Conservation (phyloP, 2,329 filamentous ascomycete species). For the Fusarium chuoi region DNA sequence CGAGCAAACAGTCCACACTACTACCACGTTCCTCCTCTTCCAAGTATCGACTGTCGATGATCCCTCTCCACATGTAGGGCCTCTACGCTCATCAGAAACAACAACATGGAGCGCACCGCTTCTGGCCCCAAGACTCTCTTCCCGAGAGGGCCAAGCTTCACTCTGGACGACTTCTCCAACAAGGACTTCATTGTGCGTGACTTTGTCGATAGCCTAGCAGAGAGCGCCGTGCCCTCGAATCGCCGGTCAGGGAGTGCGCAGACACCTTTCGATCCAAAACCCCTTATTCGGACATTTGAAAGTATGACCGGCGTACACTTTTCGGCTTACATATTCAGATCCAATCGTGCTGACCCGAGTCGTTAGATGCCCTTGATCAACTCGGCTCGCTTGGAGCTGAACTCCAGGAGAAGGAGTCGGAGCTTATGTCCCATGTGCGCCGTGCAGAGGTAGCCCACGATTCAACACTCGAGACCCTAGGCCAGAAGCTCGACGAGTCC, state of each 20-base stretch:
- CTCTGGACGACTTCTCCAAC: constrained; percentile 85
- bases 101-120: constrained; percentile 56
- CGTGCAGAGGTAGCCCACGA: constrained; percentile 93
- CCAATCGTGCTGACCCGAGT: constrained; percentile 18
- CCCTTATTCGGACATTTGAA: constrained; percentile 94
- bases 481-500: constrained; percentile 89
- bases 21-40: neutral
- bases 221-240: constrained; percentile 80
- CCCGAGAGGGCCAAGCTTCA: constrained; percentile 83
- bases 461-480: constrained; percentile 86
- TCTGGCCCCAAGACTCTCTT: constrained; percentile 73
- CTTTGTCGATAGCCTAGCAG: constrained; percentile 93
- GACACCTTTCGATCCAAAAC: constrained; percentile 89
- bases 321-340: neutral
- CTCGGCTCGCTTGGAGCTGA: constrained; percentile 81
- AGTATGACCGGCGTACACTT: constrained; percentile 54
- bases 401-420: constrained; percentile 88
- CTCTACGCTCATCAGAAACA: constrained; percentile 31
- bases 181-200: constrained; percentile 98
- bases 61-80: constrained; percentile 47
- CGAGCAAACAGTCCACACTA: constrained; percentile 12
- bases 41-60: constrained; percentile 15
- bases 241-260: constrained; percentile 77
- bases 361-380: constrained; percentile 70
- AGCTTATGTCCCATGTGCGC: constrained; percentile 87